Percentiles rank a stretch among this genome's conserved stretches.
Conservation (phyloP, 345 rosid species). For the Citrus sp. region DNA sequence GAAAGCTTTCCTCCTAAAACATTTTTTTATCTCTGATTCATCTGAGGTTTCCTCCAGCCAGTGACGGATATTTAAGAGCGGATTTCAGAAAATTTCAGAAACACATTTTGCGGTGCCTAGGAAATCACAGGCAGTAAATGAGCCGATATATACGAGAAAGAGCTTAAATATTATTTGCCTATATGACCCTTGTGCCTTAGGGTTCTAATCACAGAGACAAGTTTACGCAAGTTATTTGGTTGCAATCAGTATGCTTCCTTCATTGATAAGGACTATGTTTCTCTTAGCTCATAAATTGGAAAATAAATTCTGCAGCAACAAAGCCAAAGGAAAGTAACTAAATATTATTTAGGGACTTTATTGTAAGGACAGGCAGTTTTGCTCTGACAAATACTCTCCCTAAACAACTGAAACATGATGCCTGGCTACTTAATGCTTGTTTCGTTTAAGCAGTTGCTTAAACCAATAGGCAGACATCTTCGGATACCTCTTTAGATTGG, state of each 20-base stretch:
- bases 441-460: slow-evolving; percentile 48
- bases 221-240: not conserved
- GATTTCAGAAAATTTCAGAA: too few relatives aligned
- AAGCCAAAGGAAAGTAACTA: not conserved
- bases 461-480: slow-evolving; percentile 97
- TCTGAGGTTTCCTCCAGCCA: not conserved
- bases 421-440: slow-evolving; percentile 17
- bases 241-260: not conserved
- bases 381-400: not conserved
- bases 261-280: not conserved
- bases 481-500: slow-evolving; percentile 71
- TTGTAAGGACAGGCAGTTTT: not conserved
- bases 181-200: not conserved
- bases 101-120: not conserved
- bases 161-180: not conserved
- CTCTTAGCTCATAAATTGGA: not conserved
- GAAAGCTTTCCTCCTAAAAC: too few relatives aligned
- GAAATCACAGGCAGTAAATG: not conserved
- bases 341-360: not conserved
- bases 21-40: not conserved
- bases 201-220: not conserved
- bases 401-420: not conserved
- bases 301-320: not conserved
- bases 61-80: not conserved
- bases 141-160: too few relatives aligned